These are phyloP conservation scores for Gossypium turneri DNA, from an alignment of 345 rosid species.

Conservation along the genomic window DNA sequence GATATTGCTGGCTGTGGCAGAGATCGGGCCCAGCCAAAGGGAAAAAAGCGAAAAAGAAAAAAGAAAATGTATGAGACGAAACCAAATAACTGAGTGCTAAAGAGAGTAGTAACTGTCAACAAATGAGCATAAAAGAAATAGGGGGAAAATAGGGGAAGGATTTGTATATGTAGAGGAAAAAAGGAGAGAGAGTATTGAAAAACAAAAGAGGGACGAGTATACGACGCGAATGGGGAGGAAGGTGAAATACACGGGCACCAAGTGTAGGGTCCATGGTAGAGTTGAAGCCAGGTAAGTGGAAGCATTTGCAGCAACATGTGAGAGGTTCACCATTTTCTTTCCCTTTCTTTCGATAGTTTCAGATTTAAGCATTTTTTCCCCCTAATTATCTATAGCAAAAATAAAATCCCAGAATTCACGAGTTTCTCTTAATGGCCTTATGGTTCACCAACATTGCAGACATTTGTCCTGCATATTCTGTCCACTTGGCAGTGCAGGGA, in stretches of 20 bases:
- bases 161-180: background rate
- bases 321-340: constrained; percentile 13
- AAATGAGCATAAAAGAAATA: background rate
- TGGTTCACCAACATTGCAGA: background rate
- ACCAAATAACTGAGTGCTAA: background rate
- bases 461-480: constrained; percentile 1
- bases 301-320: constrained; percentile 32
- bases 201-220: background rate
- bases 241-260: constrained; percentile 8
- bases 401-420: background rate
- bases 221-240: background rate
- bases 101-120: constrained; percentile 36
- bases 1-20: constrained; percentile 23
- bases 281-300: constrained; percentile 40
- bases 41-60: background rate
- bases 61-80: background rate
- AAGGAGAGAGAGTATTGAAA: background rate
- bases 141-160: background rate
- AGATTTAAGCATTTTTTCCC: background rate
- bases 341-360: background rate
- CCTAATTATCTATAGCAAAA: background rate
- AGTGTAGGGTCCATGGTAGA: constrained; percentile 22
- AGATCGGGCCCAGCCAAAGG: constrained; percentile 31
- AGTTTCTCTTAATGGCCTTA: background rate
- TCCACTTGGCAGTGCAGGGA: constrained; percentile 3